Evolutionary conservation across 1,284 basidiomycete genomes (phyloP), one percentile per base, ranked within the genome.

Genomic region (Porodaedalea pini): DNA sequence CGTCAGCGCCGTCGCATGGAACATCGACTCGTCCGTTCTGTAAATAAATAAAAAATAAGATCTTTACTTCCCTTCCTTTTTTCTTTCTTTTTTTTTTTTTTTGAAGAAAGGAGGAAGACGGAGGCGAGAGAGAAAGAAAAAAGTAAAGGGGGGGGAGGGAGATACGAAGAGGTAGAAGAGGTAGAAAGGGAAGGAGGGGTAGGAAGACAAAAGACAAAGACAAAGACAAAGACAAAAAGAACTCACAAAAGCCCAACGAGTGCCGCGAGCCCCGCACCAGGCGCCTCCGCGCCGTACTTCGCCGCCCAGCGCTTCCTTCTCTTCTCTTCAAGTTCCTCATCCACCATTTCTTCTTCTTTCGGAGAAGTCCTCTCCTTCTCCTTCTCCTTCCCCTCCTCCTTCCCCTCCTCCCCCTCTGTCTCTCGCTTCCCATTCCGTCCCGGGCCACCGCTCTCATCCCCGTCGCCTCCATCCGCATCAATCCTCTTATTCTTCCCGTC

Each of bases 1-100:
- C 52, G 61, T 8, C 65, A 67, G 36, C 63, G 62, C 59, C 61
- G 75, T 21, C 64, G 59, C 65, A 67, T 75, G n/a, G 69, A 51
- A 0, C 67, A 59, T 17, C 60, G 59, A 5, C 66, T 59, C 13
- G 61, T 59, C 7, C 64, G 61, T 1, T 67, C 74, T 7, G n/a
- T 25, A n/a, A 29, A 23, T 6, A 25, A 25, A 25, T 40, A 27
- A 49, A 43, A 27, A 11, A 45, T 4, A 21, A 39, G 39, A 39
- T 8, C 17, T 23, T 29, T 15, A 39, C n/a, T n/a, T n/a, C n/a
- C n/a, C n/a, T n/a, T n/a, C n/a, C n/a, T n/a, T n/a, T n/a, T n/a
- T n/a, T n/a, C n/a, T n/a, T n/a, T n/a, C n/a, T n/a, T n/a, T n/a
- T n/a, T n/a, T n/a, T n/a, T n/a, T n/a, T n/a, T n/a, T n/a, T n/a